Conservation (phyloP, 441 rosid species). For the Capsella rubella region DNA sequence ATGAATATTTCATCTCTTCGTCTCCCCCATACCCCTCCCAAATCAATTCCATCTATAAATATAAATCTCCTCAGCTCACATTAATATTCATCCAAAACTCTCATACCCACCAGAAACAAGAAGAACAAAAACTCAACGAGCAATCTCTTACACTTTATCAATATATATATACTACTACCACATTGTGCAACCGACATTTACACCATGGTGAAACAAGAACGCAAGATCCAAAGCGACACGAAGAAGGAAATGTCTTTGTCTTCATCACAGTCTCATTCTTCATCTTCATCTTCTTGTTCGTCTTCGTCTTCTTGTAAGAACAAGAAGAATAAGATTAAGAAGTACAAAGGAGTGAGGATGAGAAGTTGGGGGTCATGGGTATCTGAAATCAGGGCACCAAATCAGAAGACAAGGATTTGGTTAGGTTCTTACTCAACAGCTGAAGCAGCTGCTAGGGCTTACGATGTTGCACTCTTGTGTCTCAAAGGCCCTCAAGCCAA, state of each 20-base stretch:
- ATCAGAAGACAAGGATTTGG: conserved; percentile 95
- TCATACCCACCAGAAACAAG: conserved; percentile 10
- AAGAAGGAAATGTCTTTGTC: conserved; percentile 26
- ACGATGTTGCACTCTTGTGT: conserved; percentile 92
- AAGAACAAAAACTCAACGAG: conserved; percentile 14
- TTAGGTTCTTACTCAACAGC: conserved; percentile 93
- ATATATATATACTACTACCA: neutral
- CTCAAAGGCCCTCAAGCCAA: conserved; percentile 88
- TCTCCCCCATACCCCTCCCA: conserved; percentile 28
- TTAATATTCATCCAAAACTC: conserved; percentile 27
- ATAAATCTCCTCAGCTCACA: conserved; percentile 29
- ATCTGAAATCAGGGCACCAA: conserved; percentile 94
- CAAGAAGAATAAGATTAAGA: conserved; percentile 56
- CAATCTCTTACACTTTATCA: conserved; percentile 18
- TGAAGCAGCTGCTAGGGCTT: conserved; percentile 97
- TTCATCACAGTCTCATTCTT: conserved; percentile 33
- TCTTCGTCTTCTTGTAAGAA: conserved; percentile 46
- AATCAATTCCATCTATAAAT: conserved; percentile 22
- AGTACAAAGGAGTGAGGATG: conserved; percentile 96
- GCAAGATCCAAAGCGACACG: conserved; percentile 49
- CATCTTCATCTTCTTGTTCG: conserved; percentile 36
- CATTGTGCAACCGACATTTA: conserved; percentile 4
- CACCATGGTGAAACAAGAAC: conserved; percentile 70
- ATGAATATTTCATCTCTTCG: conserved; percentile 16
- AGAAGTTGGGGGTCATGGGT: conserved; percentile 99